Base-by-base conservation (phyloP, 192 early-diverging fungal genomes). In the Entomortierella beljakovae region DNA sequence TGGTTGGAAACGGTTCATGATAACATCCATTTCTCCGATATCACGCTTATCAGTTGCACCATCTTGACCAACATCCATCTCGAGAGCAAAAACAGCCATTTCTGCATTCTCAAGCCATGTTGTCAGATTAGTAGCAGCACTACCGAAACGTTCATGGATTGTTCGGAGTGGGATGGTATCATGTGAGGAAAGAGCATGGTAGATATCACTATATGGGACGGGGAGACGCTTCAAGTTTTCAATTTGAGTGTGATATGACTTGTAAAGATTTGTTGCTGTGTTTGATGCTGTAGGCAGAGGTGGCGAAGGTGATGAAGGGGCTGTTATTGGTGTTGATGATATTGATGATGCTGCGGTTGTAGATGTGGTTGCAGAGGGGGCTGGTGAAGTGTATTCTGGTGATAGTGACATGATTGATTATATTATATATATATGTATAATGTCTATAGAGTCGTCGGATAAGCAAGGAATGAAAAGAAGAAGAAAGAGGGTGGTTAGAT, bases 41-140 rank as follows among this genome's bases (percentile, higher is more conserved):
- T 79, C 73, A 18, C 75, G 61, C 50, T 70, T 70, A 15, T 83
- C 74, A 1, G 60, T 70, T 0, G 71, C 63, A 8, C 83, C 84
- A 35, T 84, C 81, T 46, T 79, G 75, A 26, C 80, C 80, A 7
- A 87, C 76, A 48, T 87, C 74, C 67, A 86, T 81, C 32, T 86
- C 86, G 20, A 87, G 68, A 6, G 84, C 82, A 63, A 86, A 86
- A 40, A 87, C 82, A 26, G 81, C 76, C 66, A 89, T 67, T 51
- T 89, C 84, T 26, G 88, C 84, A 23, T 51, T 75, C 58, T 86
- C 85, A 23, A 89, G 59, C 88, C 88, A 89, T 5, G 75, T 52
- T 23, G 79, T 81, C 37, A 87, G 28, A 33, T 68, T 40, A 34
- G 73, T 68, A 8, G 80, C 59, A 20, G 82, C 71, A 33, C 50